These are phyloP conservation scores for Xylaria polymorpha DNA, from an alignment of 2,329 filamentous ascomycete genomes.

Conservation along the genomic window DNA sequence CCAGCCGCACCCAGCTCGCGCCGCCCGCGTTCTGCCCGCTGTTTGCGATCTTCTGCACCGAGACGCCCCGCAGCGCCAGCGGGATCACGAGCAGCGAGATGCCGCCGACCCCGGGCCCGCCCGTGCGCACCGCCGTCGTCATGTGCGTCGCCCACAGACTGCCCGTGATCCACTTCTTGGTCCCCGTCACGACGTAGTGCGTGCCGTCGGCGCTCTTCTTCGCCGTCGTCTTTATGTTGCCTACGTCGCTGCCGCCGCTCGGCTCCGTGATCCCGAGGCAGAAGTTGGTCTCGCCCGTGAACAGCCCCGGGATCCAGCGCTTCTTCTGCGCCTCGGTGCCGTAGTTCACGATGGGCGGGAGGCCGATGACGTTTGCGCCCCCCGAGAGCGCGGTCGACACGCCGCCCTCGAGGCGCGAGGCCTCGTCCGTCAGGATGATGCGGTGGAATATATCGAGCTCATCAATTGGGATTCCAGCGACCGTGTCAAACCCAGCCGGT, in stretches of 20 bases:
- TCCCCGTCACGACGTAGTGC: slow-evolving; percentile 69
- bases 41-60: slow-evolving; percentile 66
- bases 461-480: slow-evolving; percentile 53
- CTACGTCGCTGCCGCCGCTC: slow-evolving; percentile 69
- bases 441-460: slow-evolving; percentile 54
- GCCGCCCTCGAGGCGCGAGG: slow-evolving; percentile 60
- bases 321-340: slow-evolving; percentile 45
- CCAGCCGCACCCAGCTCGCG: slow-evolving; percentile 65
- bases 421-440: slow-evolving; percentile 53
- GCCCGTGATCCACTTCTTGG: slow-evolving; percentile 75
- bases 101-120: slow-evolving; percentile 62
- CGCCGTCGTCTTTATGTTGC: slow-evolving; percentile 70
- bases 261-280: slow-evolving; percentile 49
- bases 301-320: slow-evolving; percentile 56
- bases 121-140: slow-evolving; percentile 71
- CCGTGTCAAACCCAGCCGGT: slow-evolving; percentile 54
- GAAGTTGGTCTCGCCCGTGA: slow-evolving; percentile 58
- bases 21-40: slow-evolving; percentile 74
- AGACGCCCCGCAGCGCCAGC: slow-evolving; percentile 59
- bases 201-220: slow-evolving; percentile 55
- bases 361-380: slow-evolving; percentile 62
- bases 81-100: slow-evolving; percentile 68
- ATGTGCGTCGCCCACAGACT: slow-evolving; percentile 70
- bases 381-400: slow-evolving; percentile 66
- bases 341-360: slow-evolving; percentile 45